These are phyloP conservation scores for Paramecium bursaria DNA, from an alignment of 73 alveolate species.

Conservation along the genomic window DNA sequence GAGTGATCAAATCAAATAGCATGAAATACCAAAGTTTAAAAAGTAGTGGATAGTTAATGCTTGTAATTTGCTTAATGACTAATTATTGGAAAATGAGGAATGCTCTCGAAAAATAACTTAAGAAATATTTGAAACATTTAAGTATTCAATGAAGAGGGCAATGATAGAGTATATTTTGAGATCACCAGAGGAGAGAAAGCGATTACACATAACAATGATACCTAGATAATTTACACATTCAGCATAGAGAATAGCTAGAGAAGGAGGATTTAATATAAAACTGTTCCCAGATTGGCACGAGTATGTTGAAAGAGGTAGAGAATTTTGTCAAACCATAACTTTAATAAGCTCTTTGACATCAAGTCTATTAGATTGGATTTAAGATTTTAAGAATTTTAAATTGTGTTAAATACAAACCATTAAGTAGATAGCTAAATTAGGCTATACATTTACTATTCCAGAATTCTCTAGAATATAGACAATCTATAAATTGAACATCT, in stretches of 20 bases:
- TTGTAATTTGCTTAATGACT: constrained; percentile 78
- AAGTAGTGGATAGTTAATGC: constrained; percentile 91
- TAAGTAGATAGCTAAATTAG: constrained; percentile 75
- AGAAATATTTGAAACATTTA: constrained; percentile 86
- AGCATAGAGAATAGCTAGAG: constrained; percentile 83
- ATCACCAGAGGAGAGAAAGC: constrained; percentile 95
- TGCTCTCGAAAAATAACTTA: constrained; percentile 76
- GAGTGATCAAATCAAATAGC: constrained; percentile 84
- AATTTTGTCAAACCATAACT: constrained; percentile 42
- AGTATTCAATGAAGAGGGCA: constrained; percentile 85
- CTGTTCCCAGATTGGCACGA: constrained; percentile 84
- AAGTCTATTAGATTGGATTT: constrained; percentile 72
- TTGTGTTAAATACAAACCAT: constrained; percentile 70
- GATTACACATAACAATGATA: constrained; percentile 88
- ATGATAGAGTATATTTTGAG: constrained; percentile 91
- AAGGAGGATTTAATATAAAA: constrained; percentile 89
- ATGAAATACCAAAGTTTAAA: constrained; percentile 89
- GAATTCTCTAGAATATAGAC: constrained; percentile 83
- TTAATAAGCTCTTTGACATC: constrained; percentile 17
- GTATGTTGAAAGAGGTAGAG: constrained; percentile 58
- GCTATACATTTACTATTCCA: constrained; percentile 84
- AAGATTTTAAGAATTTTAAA: constrained; percentile 74
- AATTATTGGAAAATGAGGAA: constrained; percentile 70
- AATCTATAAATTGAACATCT: constrained; percentile 81
- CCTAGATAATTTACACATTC: constrained; percentile 92